phyloP scores from a whole-genome alignment of 257 asterid species.

The Cinchona pubescens region DNA sequence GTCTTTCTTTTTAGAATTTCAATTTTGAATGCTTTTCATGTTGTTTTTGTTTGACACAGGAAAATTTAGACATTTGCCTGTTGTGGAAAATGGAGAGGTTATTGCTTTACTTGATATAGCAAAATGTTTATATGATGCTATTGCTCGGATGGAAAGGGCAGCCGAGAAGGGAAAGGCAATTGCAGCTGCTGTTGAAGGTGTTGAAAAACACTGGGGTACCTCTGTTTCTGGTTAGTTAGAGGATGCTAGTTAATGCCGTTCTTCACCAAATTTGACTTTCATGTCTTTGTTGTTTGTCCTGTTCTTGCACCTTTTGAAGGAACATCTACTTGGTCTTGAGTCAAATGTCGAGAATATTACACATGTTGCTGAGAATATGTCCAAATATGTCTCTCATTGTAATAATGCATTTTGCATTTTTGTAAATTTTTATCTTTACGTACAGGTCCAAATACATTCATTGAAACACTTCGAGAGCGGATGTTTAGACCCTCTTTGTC shows the following conservation, averaged over 20 bases:
- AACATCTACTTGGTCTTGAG: constrained; percentile 1
- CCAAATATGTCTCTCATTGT: background rate
- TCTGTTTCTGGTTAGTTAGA: constrained; percentile 68
- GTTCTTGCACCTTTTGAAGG: constrained; percentile 9
- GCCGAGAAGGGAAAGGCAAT: constrained; percentile 99
- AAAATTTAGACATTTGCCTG: constrained; percentile 93
- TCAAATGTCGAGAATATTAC: background rate
- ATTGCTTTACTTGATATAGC: constrained; percentile 94
- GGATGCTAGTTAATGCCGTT: constrained; percentile 3
- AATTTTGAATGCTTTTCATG: constrained; percentile 7
- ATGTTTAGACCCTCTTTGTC: constrained; percentile 90
- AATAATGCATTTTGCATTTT: constrained; percentile 1
- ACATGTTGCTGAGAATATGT: background rate
- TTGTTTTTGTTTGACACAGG: constrained; percentile 44
- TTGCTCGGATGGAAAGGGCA: constrained; percentile 96
- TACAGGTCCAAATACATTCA: constrained; percentile 77
- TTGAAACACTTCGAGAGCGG: constrained; percentile 80
- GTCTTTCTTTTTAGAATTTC: background rate
- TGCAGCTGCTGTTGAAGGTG: constrained; percentile 98
- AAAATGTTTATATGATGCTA: constrained; percentile 93
- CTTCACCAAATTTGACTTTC: constrained; percentile 5
- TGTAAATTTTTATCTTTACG: constrained; percentile 15
- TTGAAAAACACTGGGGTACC: constrained; percentile 96
- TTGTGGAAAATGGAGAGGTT: constrained; percentile 96
- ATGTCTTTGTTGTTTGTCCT: background rate